Evolutionary conservation across 2,329 filamentous ascomycete genomes (phyloP), one percentile per base, ranked within the genome.

Genomic region (Cladorrhinum sp.): DNA sequence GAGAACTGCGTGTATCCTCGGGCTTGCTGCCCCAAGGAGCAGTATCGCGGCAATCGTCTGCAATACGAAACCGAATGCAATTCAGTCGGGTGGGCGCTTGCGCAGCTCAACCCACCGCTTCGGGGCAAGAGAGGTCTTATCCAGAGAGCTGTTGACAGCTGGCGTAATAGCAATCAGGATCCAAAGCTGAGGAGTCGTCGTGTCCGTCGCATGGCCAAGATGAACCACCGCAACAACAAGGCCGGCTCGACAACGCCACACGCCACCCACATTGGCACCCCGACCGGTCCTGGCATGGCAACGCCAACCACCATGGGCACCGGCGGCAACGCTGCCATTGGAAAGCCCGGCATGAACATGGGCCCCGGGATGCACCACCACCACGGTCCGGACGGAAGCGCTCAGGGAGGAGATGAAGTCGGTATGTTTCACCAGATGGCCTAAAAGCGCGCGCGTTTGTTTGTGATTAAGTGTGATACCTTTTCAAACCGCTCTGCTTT

Each of bases 1-100:
- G 94, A 97, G 74, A 99, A 99, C 78, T 98, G 95, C 73, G 95
- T 99, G 14, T 99, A 98, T 73, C 95, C 95, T 2, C 86, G 95
- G 62, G 95, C 95, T 3, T 97, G 93, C 80, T 96, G 92, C 75
- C 86, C 87, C 67, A 98, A 98, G 76, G 94, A 98, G 62, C 90
- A 96, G 73, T 99, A 99, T 80, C 89, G 93, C 62, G 95, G 95
- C 63, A 99, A 99, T 74, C 89, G 95, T 16, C 79, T 97, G 67
- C 90, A 95, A 68, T 99, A 99, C 75, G 95, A 99, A 80, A 97
- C 92, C 16, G 95, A 99, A 78, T 99, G 95, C 82, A 99, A 99
- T 77, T 92, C 92, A 0, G 95, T 99, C n/a, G 95, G 95, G n/a
- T 99, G 95, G 95, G 94, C 94, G 12, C 78, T 99, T 67, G 95